A percentile compares a stretch with the other conserved stretches of the same genome.
Evolutionary conservation across 345 rosid species (phyloP).

Genomic region (Populus ilicifolia): DNA sequence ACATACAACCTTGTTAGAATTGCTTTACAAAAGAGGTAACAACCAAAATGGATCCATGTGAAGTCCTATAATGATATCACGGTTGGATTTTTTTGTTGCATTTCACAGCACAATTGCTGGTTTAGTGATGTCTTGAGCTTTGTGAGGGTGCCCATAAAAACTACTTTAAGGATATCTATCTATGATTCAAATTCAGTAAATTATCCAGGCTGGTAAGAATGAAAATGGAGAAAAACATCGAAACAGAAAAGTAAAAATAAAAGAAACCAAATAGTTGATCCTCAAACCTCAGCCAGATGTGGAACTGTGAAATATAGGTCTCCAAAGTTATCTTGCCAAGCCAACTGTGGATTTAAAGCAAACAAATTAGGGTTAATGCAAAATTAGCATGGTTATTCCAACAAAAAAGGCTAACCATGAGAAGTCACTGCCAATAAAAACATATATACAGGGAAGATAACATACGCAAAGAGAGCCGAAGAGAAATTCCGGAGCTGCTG

Average conservation of each 20-base stretch:
- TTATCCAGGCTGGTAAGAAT: not conserved
- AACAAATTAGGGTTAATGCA: conserved; percentile 19
- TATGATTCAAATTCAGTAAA: not conserved
- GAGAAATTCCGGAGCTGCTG: conserved; percentile 74
- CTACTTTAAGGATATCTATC: not conserved
- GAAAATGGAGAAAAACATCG: not conserved
- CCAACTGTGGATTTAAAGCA: conserved; percentile 50
- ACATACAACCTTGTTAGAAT: not conserved
- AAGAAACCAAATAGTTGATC: not conserved
- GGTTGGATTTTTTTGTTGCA: not conserved
- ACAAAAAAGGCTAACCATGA: not conserved
- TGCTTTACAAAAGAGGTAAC: not conserved
- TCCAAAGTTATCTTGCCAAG: conserved; percentile 92
- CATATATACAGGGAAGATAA: conserved; percentile 20
- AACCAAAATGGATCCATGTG: not conserved
- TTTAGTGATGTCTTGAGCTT: not conserved
- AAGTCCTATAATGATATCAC: not conserved
- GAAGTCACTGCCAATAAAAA: not conserved
- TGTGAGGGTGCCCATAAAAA: not conserved
- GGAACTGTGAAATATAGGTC: conserved; percentile 93
- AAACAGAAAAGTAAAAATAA: not conserved
- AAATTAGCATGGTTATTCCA: not conserved
- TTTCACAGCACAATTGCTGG: not conserved
- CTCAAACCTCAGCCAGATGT: conserved; percentile 95
- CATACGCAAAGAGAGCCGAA: conserved; percentile 82